Base-by-base conservation (phyloP, 202 grass and related monocot genomes). In the Carex arenaria region DNA sequence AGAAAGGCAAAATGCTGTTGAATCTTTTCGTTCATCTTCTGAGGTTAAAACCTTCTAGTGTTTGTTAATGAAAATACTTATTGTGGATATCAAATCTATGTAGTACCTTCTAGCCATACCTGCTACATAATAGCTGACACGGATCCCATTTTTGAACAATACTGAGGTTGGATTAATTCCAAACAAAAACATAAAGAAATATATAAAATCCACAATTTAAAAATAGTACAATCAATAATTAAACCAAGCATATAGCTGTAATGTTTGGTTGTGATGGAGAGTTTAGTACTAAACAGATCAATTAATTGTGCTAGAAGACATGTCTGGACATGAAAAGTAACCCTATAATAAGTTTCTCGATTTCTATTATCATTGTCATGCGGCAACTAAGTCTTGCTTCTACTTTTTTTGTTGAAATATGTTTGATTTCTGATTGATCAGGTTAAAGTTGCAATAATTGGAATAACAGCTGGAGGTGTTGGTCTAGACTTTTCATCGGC, bases 371-470 rank as follows among this genome's bases (percentile, higher is more conserved):
- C 61, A 61, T 34, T 8, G 15, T 80, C 19, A 38, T 63, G 5
- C 5, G 32, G 31, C 22, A 75, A 4, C 49, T 32, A 55, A 32
- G 23, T 56, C 26, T 76, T 76, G 51, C 26, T 76, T 76, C 26
- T 34, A 76, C 23, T 66, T 40, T 74, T 84, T 84, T 81, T 20
- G 30, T 84, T 53, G 10, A 15, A 12, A 23, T 68, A 8, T 6
- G 11, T 72, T 84, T 60, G 78, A 43, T 82, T 92, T 67, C 80
- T 13, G 54, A 68, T 67, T 42, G 81, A 85, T 80, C 81, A 97
- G 95, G 89, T 97, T 63, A 91, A 86, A 84, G 89, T 93, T 97
- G 90, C 89, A 76, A 90, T 97, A 91, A 91, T 97, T 90, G 95
- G 92, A 90, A 94, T 94, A 86, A 97, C 95, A 84, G 92, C 87